Base-by-base conservation (phyloP, 2,329 filamentous ascomycete species). In the Hypomyces perniciosus region DNA sequence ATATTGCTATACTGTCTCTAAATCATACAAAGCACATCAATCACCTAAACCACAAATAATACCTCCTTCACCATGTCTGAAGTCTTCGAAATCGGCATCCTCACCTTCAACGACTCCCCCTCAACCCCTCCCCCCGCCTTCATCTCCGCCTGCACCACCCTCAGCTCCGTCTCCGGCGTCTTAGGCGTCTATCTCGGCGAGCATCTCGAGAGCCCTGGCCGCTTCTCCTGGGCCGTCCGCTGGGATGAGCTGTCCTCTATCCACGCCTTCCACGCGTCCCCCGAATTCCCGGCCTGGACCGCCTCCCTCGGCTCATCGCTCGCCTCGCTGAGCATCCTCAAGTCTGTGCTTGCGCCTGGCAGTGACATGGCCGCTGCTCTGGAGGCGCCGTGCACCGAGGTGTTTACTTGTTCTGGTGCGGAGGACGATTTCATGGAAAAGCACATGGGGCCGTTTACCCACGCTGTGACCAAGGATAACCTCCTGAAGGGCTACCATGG, bases 241-340 rank as follows among this genome's bases (percentile, higher is more conserved):
- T 72, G 70, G 70, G 53, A 58, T 40, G 68, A 66, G 7, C 49
- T 55, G 6, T 58, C 58, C 34, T 65, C 65, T 43, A 62, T 68
- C 56, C 57, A 64, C 52, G 66, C 67, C 54, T 77, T 75, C 54
- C 65, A 70, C 54, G 65, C 66, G 51, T 72, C 69, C 6, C 66
- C 68, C 28, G 66, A 62, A 54, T 71, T 69, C 48, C 67, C 69
- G 44, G 70, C 66, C 56, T 72, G 71, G 59, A 64, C 71, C 13
- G 66, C 67, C 37, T 66, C 68, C 7, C 58, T 70, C 38, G 61
- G 60, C 46, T 63, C 66, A 53, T 48, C 68, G n/a, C 53, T 66
- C 48, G 57, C 56, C 4, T 52, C 59, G 38, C 56, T 56, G 37
- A 53, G 65, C 42, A 57, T 65, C 50, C 50, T 50, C 8, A 45